Evolutionary conservation across 345 rosid species (phyloP), one percentile per base, ranked within the genome.

Genomic region (Gossypium raimondii): DNA sequence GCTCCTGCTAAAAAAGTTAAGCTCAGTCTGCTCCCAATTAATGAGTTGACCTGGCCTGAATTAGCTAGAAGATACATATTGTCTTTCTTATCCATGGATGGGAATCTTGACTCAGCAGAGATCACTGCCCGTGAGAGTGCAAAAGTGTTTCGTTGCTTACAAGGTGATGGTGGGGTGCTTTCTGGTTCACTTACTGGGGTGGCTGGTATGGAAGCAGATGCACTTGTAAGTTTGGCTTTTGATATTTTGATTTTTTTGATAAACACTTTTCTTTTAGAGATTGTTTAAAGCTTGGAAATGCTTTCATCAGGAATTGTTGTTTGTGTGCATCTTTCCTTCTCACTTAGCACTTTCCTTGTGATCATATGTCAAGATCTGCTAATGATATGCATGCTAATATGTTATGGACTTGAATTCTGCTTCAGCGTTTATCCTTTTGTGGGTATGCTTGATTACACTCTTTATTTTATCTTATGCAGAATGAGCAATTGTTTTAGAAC

Each of bases 81-180:
- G 86, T 88, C 99, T 75, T 80, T 93, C 81, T 76, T 87, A 76
- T 80, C 94, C 77, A 88, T 95, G 98, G 94, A 89, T 72, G 93
- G 97, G 70, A 86, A 86, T 82, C 89, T 89, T 79, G 99, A 95
- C 57, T 93, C 98, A 75, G 82, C 90, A 64, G 99, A 93, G 81
- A 81, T 85, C 81, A 84, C 84, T 77, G 84, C 89, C 62, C 92
- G 93, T 82, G 99, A 93, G 83, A 87, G 97, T 83, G 87, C 86
- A 64, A 95, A 85, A 84, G 91, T 95, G 45, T 91, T 88, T 59
- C 90, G 96, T 74, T 93, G 98, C 86, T 86, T 95, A 79, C 94
- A 87, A 84, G 99, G 99, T 75, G 99, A 95, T 89, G 99, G 99
- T 16, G 99, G 99, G 65, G 81, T 93, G 78, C 91, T 93, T 71